Percentiles rank a stretch among this genome's conserved stretches.
Conservation (phyloP, 78 protist species). For the Protostelium mycophagum region DNA sequence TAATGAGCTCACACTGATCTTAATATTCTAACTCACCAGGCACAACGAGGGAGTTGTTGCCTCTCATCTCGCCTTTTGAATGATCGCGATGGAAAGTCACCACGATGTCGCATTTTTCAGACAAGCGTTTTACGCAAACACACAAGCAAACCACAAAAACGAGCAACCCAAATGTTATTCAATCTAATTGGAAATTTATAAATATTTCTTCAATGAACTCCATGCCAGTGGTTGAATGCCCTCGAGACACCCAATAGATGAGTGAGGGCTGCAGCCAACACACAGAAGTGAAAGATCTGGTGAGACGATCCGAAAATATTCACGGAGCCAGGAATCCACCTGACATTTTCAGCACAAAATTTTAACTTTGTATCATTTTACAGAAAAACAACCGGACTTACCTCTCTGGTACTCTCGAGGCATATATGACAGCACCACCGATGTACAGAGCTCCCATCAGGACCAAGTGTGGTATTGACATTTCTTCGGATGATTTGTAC, state of each 20-base stretch:
- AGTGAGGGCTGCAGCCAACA: neutral
- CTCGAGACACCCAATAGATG: neutral
- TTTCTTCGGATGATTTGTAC: neutral
- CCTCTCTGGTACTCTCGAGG: neutral
- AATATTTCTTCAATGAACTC: too few relatives aligned
- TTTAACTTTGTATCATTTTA: too few relatives aligned
- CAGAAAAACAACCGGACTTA: neutral
- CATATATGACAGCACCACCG: neutral
- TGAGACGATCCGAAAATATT: neutral
- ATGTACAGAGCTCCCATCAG: neutral
- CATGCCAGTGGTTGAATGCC: neutral
- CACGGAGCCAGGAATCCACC: neutral
- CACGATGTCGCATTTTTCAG: too few relatives aligned
- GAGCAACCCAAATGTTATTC: too few relatives aligned
- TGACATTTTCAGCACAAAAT: neutral
- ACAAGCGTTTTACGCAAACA: too few relatives aligned
- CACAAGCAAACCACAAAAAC: too few relatives aligned
- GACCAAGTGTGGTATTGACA: neutral
- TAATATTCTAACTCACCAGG: neutral
- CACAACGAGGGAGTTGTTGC: neutral
- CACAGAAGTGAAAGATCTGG: neutral
- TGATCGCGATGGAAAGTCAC: neutral
- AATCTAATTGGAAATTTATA: too few relatives aligned
- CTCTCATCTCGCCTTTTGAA: neutral
- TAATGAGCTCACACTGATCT: neutral